A percentile compares a stretch with the other conserved stretches of the same genome.
Conservation (phyloP, 2,329 filamentous ascomycete species). For the Colletotrichum simmondsii region DNA sequence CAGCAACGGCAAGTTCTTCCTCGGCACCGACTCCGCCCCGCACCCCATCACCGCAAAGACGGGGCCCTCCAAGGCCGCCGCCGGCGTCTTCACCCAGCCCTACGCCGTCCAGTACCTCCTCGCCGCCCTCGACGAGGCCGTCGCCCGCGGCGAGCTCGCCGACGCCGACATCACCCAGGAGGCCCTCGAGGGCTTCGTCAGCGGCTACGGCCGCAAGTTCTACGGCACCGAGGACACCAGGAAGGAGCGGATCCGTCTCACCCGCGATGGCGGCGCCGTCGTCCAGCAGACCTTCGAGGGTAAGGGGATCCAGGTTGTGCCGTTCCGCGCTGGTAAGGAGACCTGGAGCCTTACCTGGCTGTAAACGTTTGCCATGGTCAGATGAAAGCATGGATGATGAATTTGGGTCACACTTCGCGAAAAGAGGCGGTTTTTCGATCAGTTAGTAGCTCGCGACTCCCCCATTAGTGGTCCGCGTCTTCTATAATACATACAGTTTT, state of each 20-base stretch:
- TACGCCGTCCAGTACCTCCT: conserved; percentile 75
- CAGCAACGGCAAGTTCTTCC: conserved; percentile 76
- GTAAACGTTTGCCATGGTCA: conserved; percentile 27
- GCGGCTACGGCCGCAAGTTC: conserved; percentile 63
- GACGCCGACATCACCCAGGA: conserved; percentile 65
- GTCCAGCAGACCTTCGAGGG: conserved; percentile 66
- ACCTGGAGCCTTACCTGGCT: conserved; percentile 66
- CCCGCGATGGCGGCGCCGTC: conserved; percentile 62
- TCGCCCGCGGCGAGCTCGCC: conserved; percentile 61
- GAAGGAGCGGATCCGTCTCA: conserved; percentile 66
- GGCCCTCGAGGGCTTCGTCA: conserved; percentile 65
- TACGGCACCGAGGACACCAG: conserved; percentile 62
- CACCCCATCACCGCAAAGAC: conserved; percentile 69
- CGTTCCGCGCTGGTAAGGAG: conserved; percentile 71
- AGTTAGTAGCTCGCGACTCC: background rate
- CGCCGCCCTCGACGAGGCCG: conserved; percentile 61
- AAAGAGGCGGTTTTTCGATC: background rate
- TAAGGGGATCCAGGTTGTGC: conserved; percentile 70
- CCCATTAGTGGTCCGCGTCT: conserved; percentile 19
- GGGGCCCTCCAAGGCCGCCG: conserved; percentile 63
- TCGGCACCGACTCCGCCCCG: conserved; percentile 78
- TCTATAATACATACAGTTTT: conserved; percentile 32
- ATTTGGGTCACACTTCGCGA: background rate
- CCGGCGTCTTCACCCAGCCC: conserved; percentile 84
- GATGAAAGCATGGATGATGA: background rate